Evolutionary conservation across 208 protist genomes (phyloP), one percentile per base, ranked within the genome.

Genomic region (Trypanosoma boissoni): DNA sequence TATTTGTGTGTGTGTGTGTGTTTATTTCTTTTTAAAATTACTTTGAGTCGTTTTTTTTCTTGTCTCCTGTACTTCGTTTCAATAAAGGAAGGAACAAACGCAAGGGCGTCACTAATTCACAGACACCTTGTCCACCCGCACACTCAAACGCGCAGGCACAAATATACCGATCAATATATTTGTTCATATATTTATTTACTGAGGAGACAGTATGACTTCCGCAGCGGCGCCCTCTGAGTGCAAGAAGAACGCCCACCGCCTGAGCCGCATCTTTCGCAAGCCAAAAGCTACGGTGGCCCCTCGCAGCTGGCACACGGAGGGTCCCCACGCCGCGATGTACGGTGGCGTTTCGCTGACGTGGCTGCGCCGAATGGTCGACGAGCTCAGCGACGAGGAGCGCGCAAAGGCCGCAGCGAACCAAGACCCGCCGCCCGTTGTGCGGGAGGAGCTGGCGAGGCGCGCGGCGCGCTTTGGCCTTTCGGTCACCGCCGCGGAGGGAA

Each of bases 181-280:
- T n/a, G n/a, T n/a, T n/a, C n/a, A n/a, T n/a, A n/a, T n/a, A n/a
- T n/a, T n/a, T n/a, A n/a, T n/a, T n/a, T n/a, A n/a, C n/a, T n/a
- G n/a, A n/a, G n/a, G n/a, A n/a, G n/a, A n/a, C n/a, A n/a, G n/a
- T n/a, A n/a, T n/a, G n/a, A n/a, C n/a, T n/a, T n/a, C n/a, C n/a
- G n/a, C n/a, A n/a, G n/a, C 16, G 2, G 20, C 18, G n/a, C 2
- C 1, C 24, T 57, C 60, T 51, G 64, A 70, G 39, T 37, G 36
- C 7, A 44, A 57, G 44, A 89, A 88, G 68, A 94, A 91, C 72
- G 76, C 76, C n/a, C 59, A 88, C 59, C 83, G 88, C 36, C 76
- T 94, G 29, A 80, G 78, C 60, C 88, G 88, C 58, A 88, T 94
- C 36, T 82, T 89, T 34, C 84, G 88, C 58, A 91, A 94, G 72